phyloP scores from a whole-genome alignment of 2,329 filamentous ascomycete species.

The Orbilia brochopaga region DNA sequence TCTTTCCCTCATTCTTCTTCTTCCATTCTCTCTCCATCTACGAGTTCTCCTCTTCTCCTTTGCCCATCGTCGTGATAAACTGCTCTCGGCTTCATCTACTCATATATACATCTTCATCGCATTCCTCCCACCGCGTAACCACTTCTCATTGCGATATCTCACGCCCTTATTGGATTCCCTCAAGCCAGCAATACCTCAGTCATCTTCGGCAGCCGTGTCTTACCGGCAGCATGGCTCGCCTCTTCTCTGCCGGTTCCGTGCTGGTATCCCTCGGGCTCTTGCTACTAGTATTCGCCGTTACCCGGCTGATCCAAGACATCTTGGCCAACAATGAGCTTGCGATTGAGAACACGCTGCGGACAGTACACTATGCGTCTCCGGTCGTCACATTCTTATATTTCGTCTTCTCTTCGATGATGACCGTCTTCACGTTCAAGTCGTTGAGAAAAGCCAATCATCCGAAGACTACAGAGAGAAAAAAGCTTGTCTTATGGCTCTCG shows the following conservation, averaged over 20 bases:
- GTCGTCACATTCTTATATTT: conserved; percentile 67
- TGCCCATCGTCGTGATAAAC: background rate
- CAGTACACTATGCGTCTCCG: conserved; percentile 67
- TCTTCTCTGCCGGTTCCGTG: conserved; percentile 46
- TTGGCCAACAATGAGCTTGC: conserved; percentile 25
- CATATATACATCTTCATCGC: background rate
- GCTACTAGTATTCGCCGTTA: conserved; percentile 17
- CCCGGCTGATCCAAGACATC: conserved; percentile 25
- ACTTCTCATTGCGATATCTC: background rate
- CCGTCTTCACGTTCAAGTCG: conserved; percentile 60
- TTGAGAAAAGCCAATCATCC: conserved; percentile 61
- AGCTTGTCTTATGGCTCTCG: conserved; percentile 59
- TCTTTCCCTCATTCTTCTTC: conserved; percentile 3
- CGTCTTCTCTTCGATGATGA: conserved; percentile 62
- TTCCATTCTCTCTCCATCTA: background rate
- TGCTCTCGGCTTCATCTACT: background rate
- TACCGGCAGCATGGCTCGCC: conserved; percentile 50
- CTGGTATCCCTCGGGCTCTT: conserved; percentile 31
- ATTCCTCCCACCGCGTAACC: background rate
- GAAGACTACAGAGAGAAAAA: conserved; percentile 59
- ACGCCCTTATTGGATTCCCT: background rate
- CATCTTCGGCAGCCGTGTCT: conserved; percentile 40
- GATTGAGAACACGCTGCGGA: conserved; percentile 49
- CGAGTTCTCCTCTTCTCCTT: background rate
- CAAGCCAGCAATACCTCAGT: background rate